phyloP scores from a whole-genome alignment of 2,329 filamentous ascomycete genomes.

The Phyllosticta citriasiana region DNA sequence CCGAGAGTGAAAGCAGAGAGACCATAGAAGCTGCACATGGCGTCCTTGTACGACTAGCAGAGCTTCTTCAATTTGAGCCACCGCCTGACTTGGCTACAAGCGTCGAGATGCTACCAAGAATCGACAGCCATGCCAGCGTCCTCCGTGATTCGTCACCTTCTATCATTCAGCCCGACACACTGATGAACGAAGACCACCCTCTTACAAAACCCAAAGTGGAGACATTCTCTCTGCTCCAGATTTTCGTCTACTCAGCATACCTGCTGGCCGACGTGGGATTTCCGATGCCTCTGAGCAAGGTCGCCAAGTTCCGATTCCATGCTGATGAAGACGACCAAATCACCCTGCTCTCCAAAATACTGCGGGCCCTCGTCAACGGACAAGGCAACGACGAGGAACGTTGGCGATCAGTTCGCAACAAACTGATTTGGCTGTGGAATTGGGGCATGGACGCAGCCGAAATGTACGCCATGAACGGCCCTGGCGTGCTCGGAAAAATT shows the following conservation, averaged over 20 bases:
- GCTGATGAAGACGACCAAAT: constrained; percentile 56
- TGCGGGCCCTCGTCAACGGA: constrained; percentile 43
- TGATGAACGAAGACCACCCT: constrained; percentile 51
- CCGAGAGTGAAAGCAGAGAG: constrained; percentile 49
- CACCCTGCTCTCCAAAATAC: constrained; percentile 47
- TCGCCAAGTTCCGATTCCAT: constrained; percentile 53
- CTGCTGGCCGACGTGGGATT: constrained; percentile 33
- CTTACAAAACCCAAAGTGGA: constrained; percentile 52
- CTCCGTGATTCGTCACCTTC: constrained; percentile 23
- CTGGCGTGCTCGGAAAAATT: constrained; percentile 49
- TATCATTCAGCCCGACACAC: constrained; percentile 30
- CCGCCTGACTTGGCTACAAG: constrained; percentile 38
- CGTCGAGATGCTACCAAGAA: constrained; percentile 33
- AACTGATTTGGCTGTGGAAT: constrained; percentile 62
- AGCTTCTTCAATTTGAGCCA: constrained; percentile 50
- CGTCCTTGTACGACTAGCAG: constrained; percentile 50
- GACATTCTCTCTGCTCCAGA: constrained; percentile 51
- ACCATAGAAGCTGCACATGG: constrained; percentile 51
- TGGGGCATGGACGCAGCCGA: constrained; percentile 51
- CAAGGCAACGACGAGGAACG: constrained; percentile 49
- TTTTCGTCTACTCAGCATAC: constrained; percentile 45
- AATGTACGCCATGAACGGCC: constrained; percentile 25
- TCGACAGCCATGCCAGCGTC: constrained; percentile 27
- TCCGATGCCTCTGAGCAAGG: constrained; percentile 30
- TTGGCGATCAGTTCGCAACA: constrained; percentile 52